Base-by-base conservation (phyloP, 2,329 filamentous ascomycete genomes). In the Pseudocercospora fuligena region DNA sequence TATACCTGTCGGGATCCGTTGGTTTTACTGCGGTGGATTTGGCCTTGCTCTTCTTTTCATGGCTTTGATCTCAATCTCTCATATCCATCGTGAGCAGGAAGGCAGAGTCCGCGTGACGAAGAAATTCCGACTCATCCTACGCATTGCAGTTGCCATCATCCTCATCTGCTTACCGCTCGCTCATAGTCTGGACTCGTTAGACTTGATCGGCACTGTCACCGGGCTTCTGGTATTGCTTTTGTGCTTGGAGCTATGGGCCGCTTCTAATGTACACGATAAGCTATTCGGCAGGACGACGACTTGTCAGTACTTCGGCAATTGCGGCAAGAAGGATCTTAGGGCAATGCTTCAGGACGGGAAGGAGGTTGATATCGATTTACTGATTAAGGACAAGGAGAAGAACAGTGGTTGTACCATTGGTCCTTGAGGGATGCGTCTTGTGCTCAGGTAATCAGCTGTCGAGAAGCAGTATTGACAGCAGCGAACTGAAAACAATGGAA, bases 21-120 rank as follows among this genome's bases (percentile, higher is more conserved):
- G 87, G 81, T 90, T 87, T 76, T 90, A 90, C 76, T 90, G 87
- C 75, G 82, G 81, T n/a, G 88, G 88, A 0, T 80, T 89, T 1
- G 86, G 84, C 25, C 78, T 87, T 14, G 82, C 86, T 0, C 77
- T 90, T 5, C 73, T 84, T 11, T 83, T 79, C 70, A 89, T 88
- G 83, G 77, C 79, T 31, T 69, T 85, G 61, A 88, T 90, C 58
- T 83, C 86, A 1, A 72, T 83, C 19, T 81, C 81, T 12, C 88
- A 90, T 73, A 78, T 83, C 43, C 88, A 89, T 78, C 86, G 86
- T 69, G 79, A 82, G 25, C 79, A 84, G 16, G 76, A 81, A 2
- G 80, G 80, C 5, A n/a, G 23, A 33, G 80, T 83, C 29, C 85
- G 86, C 2, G 76, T 86, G 66, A 78, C 78, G 61, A 87, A 87